Evolutionary conservation across 495 filamentous ascomycete genomes (phyloP), one percentile per base, ranked within the genome.

Genomic region (Penicillium simplicissimum): DNA sequence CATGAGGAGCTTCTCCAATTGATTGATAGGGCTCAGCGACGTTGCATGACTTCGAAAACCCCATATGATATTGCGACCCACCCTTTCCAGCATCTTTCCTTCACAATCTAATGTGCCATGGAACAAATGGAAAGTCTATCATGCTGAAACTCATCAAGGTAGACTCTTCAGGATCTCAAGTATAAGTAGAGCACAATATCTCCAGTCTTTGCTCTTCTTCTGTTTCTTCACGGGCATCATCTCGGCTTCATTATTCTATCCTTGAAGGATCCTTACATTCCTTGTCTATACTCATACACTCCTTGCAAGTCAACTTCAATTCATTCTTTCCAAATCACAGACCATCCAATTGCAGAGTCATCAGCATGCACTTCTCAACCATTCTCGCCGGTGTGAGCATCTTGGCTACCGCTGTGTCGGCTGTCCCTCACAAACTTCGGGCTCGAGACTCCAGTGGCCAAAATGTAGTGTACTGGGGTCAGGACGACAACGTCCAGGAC

Each of bases 381-480:
- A 42, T 73, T 49, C 33, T 72, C 54, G 65, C 57, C 35, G 55
- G 43, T 28, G 59, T 77, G n/a, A 47, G 71, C 58, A 65, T 77
- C 49, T 47, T 76, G 60, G 65, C 67, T 53, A 67, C 60, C 8
- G 59, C 54, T 49, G 68, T 62, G 25, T 55, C 63, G 13, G 76
- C 73, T 57, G 63, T 70, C 35, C 76, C 74, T 31, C 61, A 67
- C 59, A 53, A 57, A 55, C 52, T 69, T 21, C 55, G 21, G 1
- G 28, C 40, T 36, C 73, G 73, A 8, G 58, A 49, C 33, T 63
- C 67, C 9, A 61, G 66, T 9, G 68, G 67, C 10, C 67, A 74
- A 45, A 78, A 72, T 35, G 77, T 77, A 9, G 77, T 77, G 14
- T 80, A 80, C 61, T 80, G 77, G 77, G 77, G 77, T 9, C 76